phyloP scores from a whole-genome alignment of 1,284 basidiomycete genomes.

The Fomitopsis palustris region DNA sequence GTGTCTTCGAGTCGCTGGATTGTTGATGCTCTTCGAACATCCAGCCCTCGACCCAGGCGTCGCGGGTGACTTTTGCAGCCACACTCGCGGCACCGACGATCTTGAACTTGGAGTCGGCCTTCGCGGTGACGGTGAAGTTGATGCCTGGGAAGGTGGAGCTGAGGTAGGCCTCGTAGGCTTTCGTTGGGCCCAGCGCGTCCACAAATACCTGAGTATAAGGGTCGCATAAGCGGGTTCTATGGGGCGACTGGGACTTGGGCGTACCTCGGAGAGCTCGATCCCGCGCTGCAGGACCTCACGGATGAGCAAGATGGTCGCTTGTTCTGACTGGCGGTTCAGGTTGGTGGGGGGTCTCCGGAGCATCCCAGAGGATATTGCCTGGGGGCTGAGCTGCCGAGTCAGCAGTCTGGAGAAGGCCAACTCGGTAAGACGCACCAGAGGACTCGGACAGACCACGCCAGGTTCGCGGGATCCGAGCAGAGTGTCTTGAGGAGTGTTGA shows the following conservation, averaged over 20 bases:
- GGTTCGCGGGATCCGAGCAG: conserved; percentile 59
- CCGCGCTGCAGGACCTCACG: conserved; percentile 78
- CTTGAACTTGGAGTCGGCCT: conserved; percentile 94
- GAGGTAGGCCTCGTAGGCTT: conserved; percentile 81
- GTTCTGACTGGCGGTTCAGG: conserved; percentile 90
- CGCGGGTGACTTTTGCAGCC: conserved; percentile 94
- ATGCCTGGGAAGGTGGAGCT: conserved; percentile 80
- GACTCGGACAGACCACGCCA: conserved; percentile 84
- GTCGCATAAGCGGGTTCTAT: background rate
- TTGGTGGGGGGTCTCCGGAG: conserved; percentile 81
- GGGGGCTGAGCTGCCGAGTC: conserved; percentile 53
- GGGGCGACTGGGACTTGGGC: conserved; percentile 1
- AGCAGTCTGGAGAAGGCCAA: background rate
- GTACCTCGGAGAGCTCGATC: conserved; percentile 79
- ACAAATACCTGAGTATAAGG: conserved; percentile 76
- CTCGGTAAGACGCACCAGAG: conserved; percentile 47
- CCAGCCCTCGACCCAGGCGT: conserved; percentile 90
- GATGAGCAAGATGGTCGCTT: conserved; percentile 89
- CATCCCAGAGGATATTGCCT: conserved; percentile 92
- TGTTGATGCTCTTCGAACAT: conserved; percentile 56
- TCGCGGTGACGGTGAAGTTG: conserved; percentile 85
- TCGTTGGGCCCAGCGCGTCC: conserved; percentile 90
- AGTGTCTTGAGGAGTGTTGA: conserved; percentile 59
- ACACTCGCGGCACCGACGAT: conserved; percentile 97
- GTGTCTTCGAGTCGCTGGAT: conserved; percentile 1